A percentile compares a stretch with the other conserved stretches of the same genome.
phyloP scores from a whole-genome alignment of 805 yeast genomes.

The Candida michaelii region DNA sequence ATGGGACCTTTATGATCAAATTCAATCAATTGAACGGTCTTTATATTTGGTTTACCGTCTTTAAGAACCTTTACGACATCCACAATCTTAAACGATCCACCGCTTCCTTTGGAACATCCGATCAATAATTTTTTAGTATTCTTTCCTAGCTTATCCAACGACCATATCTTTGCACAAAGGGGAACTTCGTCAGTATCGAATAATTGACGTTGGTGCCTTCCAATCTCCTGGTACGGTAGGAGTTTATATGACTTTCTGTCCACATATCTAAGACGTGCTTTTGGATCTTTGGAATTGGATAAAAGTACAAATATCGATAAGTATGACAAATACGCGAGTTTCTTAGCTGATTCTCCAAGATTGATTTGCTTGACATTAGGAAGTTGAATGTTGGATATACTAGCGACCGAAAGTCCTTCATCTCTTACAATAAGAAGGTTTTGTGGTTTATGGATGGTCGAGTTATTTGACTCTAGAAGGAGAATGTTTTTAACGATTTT shows the following conservation, averaged over 20 bases:
- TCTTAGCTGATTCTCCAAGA: conserved; percentile 34
- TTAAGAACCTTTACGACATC: conserved; percentile 25
- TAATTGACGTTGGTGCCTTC: conserved; percentile 11
- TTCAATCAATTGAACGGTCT: conserved; percentile 30
- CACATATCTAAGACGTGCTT: conserved; percentile 29
- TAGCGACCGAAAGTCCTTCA: conserved; percentile 35
- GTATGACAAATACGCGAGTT: conserved; percentile 29
- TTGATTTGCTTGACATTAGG: conserved; percentile 29
- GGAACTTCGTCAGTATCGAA: conserved; percentile 30
- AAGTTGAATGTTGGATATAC: conserved; percentile 22
- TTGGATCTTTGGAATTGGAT: conserved; percentile 28
- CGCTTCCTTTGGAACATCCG: conserved; percentile 10
- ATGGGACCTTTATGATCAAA: conserved; percentile 34
- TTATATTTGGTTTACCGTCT: conserved; percentile 17
- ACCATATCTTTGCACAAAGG: conserved; percentile 34
- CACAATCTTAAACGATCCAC: conserved; percentile 36
- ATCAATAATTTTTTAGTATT: conserved; percentile 36
- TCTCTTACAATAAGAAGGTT: conserved; percentile 25
- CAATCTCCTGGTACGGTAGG: conserved; percentile 24
- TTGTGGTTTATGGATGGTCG: background rate
- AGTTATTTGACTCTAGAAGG: conserved; percentile 1
- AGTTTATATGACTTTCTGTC: conserved; percentile 30
- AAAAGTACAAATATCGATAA: conserved; percentile 29
- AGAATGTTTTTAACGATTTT: conserved; percentile 18
- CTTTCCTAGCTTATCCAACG: conserved; percentile 27